phyloP scores from a whole-genome alignment of 768 basidiomycete genomes.

The Boletellus emodensis region DNA sequence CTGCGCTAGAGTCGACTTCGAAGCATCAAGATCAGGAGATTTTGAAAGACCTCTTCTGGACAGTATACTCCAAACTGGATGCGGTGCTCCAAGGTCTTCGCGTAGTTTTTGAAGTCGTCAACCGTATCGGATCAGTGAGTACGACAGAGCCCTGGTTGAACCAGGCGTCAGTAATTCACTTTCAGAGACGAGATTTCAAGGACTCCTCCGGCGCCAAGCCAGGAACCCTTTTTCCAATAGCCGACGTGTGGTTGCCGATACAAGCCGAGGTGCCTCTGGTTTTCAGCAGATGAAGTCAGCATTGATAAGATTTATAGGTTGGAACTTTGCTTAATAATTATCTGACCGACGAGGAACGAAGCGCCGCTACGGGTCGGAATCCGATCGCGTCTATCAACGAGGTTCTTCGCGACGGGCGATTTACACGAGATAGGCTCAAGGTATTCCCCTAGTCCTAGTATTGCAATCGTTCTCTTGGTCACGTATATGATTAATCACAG shows the following conservation, averaged over 20 bases:
- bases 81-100: conserved; percentile 90
- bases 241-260: conserved; percentile 85
- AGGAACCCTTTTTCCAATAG: conserved; percentile 72
- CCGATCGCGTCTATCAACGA: conserved; percentile 94
- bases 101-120: conserved; percentile 86
- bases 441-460: conserved; percentile 34
- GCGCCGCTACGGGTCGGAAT: conserved; percentile 72
- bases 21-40: conserved; percentile 81
- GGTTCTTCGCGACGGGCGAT: conserved; percentile 79
- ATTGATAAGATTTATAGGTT: conserved; percentile 53
- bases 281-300: background rate
- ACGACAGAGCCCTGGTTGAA: background rate
- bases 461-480: background rate
- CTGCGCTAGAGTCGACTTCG: conserved; percentile 68
- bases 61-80: conserved; percentile 90
- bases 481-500: conserved; percentile 38
- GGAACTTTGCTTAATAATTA: conserved; percentile 83
- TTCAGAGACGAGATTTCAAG: conserved; percentile 84
- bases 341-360: conserved; percentile 87
- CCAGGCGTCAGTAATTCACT: background rate
- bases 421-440: conserved; percentile 74
- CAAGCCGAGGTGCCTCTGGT: conserved; percentile 69
- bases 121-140: conserved; percentile 87
- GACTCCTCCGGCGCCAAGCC: conserved; percentile 79
- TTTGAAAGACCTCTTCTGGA: conserved; percentile 93